Evolutionary conservation across 2,329 filamentous ascomycete species (phyloP).

Genomic region (Nemania serpens): DNA sequence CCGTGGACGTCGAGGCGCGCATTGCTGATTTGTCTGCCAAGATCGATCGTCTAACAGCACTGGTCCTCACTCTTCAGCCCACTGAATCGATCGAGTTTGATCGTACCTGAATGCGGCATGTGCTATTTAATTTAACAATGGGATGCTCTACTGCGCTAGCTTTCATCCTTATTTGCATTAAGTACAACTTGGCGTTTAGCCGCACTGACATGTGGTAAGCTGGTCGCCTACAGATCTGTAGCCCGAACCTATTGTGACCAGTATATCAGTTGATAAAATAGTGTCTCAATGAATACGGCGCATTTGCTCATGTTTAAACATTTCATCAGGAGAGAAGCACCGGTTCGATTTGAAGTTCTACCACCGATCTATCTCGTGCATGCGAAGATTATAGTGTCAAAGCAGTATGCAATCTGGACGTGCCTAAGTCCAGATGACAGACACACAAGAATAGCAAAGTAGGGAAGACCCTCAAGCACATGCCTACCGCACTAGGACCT

Average conservation of each 20-base stretch:
- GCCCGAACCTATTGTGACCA: not conserved
- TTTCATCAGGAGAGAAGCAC: not conserved
- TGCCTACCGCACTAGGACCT: not conserved
- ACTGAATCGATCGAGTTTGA: slow-evolving; percentile 31
- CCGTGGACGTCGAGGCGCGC: slow-evolving; percentile 53
- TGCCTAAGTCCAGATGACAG: not conserved
- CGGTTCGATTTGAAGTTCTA: not conserved
- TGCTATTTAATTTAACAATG: not conserved
- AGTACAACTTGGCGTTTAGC: not conserved
- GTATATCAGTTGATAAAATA: not conserved
- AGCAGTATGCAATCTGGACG: not conserved
- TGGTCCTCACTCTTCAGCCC: slow-evolving; percentile 56
- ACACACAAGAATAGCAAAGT: not conserved
- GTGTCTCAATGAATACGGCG: not conserved
- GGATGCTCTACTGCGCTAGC: too few species aligned
- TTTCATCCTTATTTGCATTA: not conserved
- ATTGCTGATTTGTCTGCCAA: slow-evolving; percentile 60
- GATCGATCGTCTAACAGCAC: slow-evolving; percentile 61
- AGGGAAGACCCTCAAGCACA: not conserved
- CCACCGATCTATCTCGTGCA: not conserved
- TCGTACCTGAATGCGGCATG: slow-evolving; percentile 24
- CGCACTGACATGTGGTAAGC: not conserved
- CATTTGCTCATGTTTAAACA: not conserved
- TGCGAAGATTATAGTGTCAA: not conserved
- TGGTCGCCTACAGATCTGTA: not conserved